Evolutionary conservation across 1,284 basidiomycete species (phyloP).

Genomic region (Microbotryum violaceum): DNA sequence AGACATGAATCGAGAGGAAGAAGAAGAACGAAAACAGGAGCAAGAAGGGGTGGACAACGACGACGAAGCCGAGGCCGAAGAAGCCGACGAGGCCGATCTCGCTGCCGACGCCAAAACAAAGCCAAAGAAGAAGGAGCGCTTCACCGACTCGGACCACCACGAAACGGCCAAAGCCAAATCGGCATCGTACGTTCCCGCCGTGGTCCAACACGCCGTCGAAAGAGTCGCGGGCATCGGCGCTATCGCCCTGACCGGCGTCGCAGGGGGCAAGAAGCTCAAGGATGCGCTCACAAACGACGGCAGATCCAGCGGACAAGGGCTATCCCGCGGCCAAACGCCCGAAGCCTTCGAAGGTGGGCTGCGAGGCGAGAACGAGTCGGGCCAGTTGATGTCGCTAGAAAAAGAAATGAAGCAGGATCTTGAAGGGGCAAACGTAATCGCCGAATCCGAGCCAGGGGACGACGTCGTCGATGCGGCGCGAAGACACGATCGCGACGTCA

Average conservation of each 20-base stretch:
- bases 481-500: conserved; percentile 36
- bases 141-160: not conserved
- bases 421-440: conserved; percentile 36
- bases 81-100: not conserved
- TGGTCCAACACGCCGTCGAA: conserved; percentile 11
- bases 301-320: conserved; percentile 32
- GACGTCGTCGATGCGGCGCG: conserved; percentile 38
- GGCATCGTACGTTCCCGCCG: conserved; percentile 9
- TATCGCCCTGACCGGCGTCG: not conserved
- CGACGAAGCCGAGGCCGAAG: not conserved
- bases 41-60: not conserved
- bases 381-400: conserved; percentile 1
- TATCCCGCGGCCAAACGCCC: conserved; percentile 18
- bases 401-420: conserved; percentile 12
- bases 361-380: conserved; percentile 4
- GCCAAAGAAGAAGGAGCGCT: too few relatives aligned
- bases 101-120: not conserved
- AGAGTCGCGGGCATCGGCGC: conserved; percentile 11
- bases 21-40: too few relatives aligned
- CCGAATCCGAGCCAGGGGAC: conserved; percentile 36
- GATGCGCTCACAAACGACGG: conserved; percentile 41
- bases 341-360: conserved; percentile 2
- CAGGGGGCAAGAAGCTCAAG: conserved; percentile 46
- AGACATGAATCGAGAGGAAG: too few relatives aligned
- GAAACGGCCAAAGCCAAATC: conserved; percentile 8